Evolutionary conservation across 139 green algal species (phyloP).

Genomic region (Asterochloris sp.): DNA sequence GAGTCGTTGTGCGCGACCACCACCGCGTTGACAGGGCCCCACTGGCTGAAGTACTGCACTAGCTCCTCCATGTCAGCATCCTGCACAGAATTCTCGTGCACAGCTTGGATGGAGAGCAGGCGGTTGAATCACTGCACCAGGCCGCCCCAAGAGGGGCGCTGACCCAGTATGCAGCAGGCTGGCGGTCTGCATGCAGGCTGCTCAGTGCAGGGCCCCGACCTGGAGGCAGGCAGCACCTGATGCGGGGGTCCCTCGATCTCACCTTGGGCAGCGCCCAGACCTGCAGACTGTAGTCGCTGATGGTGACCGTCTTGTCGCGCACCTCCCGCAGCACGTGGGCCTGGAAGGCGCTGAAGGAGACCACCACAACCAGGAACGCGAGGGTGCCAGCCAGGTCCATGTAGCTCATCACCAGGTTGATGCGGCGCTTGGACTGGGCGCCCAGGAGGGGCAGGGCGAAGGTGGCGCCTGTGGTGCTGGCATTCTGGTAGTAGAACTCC

Average conservation of each 20-base stretch:
- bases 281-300: conserved; percentile 31
- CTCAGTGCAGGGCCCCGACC: too few species aligned
- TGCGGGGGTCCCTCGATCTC: neutral
- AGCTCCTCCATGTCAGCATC: conserved; percentile 26
- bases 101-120: too few species aligned
- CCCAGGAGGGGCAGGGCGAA: neutral
- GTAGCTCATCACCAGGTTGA: conserved; percentile 17
- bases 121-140: too few species aligned
- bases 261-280: conserved; percentile 28
- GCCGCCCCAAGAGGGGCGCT: too few species aligned
- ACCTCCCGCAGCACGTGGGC: conserved; percentile 11
- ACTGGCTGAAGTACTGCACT: conserved; percentile 28
- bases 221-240: neutral
- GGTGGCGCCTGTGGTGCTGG: conserved; percentile 14
- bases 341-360: conserved; percentile 4
- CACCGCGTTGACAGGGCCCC: conserved; percentile 27
- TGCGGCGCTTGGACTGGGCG: conserved; percentile 17
- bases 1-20: conserved; percentile 32
- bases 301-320: conserved; percentile 23
- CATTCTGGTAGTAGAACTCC: conserved; percentile 17
- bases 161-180: too few species aligned
- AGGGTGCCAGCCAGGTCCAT: conserved; percentile 17
- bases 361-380: conserved; percentile 18
- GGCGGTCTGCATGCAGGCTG: too few species aligned
- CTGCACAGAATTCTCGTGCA: neutral